Percentiles rank a stretch among this genome's conserved stretches.
phyloP scores from a whole-genome alignment of 2,329 filamentous ascomycete genomes.

The Botrytis cinerea region DNA sequence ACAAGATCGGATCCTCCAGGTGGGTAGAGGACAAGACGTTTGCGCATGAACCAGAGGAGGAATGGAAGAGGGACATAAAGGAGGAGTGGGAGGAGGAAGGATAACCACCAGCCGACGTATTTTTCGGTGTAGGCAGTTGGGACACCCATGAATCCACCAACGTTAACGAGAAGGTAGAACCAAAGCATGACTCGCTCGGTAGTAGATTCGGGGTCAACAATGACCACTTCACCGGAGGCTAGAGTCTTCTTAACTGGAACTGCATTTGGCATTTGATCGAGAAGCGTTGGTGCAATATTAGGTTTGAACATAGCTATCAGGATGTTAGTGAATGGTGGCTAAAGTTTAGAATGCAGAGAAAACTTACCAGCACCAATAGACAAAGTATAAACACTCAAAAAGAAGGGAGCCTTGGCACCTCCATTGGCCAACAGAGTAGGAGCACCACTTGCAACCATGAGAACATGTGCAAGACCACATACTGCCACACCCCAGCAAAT shows the following conservation, averaged over 20 bases:
- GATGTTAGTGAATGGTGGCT: constrained; percentile 55
- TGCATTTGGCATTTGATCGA: constrained; percentile 55
- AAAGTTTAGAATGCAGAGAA: constrained; percentile 51
- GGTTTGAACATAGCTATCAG: constrained; percentile 66
- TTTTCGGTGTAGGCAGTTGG: constrained; percentile 48
- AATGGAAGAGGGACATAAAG: constrained; percentile 63
- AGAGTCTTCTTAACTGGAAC: constrained; percentile 48
- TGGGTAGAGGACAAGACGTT: constrained; percentile 48
- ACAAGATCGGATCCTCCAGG: constrained; percentile 50
- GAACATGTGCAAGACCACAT: constrained; percentile 61
- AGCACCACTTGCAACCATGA: constrained; percentile 64
- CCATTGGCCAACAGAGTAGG: constrained; percentile 57
- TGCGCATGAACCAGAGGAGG: constrained; percentile 48
- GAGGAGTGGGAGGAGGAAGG: constrained; percentile 52
- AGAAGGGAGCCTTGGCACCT: constrained; percentile 60
- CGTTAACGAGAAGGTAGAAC: constrained; percentile 72
- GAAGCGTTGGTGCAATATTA: constrained; percentile 64
- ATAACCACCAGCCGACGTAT: constrained; percentile 53
- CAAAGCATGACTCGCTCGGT: constrained; percentile 48
- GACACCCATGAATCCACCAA: constrained; percentile 56
- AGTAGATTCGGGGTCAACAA: constrained; percentile 61
- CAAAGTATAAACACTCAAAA: constrained; percentile 37
- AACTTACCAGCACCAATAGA: constrained; percentile 43
- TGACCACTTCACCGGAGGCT: constrained; percentile 58
- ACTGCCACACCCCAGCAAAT: constrained; percentile 52